phyloP scores from a whole-genome alignment of 2,329 filamentous ascomycete species.

The Arthrinium phaeospermum region DNA sequence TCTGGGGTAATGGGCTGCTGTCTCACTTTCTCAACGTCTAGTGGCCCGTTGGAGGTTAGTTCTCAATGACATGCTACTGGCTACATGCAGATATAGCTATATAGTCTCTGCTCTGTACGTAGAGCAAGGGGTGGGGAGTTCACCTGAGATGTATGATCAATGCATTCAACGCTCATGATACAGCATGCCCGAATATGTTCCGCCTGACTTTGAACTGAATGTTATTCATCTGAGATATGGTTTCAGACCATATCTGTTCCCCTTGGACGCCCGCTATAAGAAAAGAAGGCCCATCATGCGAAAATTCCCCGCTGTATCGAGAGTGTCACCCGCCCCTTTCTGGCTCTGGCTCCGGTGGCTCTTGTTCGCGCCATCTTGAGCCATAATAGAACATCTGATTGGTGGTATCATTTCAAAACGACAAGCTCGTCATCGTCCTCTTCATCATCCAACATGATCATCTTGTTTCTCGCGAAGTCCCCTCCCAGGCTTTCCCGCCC shows the following conservation, averaged over 20 bases:
- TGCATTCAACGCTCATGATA: not conserved
- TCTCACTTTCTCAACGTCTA: not conserved
- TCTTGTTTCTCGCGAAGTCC: constrained; percentile 45
- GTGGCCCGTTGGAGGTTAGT: not conserved
- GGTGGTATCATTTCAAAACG: constrained; percentile 36
- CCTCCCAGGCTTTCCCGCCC: constrained; percentile 74
- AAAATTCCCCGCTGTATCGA: not conserved
- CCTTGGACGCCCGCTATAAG: not conserved
- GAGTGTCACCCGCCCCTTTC: not conserved
- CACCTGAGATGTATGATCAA: not conserved
- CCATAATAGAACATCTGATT: not conserved
- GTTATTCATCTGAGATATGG: constrained; percentile 8
- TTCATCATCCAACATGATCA: constrained; percentile 38
- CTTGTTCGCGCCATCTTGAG: not conserved
- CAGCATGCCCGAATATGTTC: not conserved
- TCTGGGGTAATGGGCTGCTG: not conserved
- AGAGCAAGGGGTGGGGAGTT: not conserved
- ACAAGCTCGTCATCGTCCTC: constrained; percentile 52
- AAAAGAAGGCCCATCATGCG: not conserved
- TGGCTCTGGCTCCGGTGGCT: not conserved
- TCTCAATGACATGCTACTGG: not conserved
- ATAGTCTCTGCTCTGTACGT: not conserved
- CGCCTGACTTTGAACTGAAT: not conserved
- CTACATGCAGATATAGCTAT: not conserved
- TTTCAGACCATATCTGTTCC: not conserved